Percentiles rank a stretch among this genome's conserved stretches.
Conservation (phyloP, 768 basidiomycete species). For the Boletus sp. region DNA sequence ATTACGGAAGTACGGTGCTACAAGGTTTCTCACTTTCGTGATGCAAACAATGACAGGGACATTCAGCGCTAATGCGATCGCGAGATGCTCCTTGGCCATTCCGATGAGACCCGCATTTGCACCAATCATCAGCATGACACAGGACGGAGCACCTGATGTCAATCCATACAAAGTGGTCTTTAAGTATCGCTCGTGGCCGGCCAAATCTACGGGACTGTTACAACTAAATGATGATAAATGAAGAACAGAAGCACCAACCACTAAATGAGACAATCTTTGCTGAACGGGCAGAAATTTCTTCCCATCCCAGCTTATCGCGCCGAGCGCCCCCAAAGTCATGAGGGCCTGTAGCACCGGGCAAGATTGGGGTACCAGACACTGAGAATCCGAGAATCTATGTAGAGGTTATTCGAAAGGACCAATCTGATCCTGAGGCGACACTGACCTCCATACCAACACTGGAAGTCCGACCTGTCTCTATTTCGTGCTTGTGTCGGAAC, state of each 20-base stretch:
- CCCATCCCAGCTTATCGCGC: constrained; percentile 92
- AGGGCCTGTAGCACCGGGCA: constrained; percentile 60
- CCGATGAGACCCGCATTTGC: constrained; percentile 90
- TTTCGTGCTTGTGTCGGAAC: constrained; percentile 96
- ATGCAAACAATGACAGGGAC: constrained; percentile 93
- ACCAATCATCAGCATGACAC: constrained; percentile 90
- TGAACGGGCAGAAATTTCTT: constrained; percentile 85
- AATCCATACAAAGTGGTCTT: constrained; percentile 95
- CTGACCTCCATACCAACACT: constrained; percentile 95
- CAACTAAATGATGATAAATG: neutral
- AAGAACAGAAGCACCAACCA: constrained; percentile 40
- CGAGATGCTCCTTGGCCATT: constrained; percentile 96
- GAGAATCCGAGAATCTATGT: constrained; percentile 85
- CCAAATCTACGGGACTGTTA: constrained; percentile 63
- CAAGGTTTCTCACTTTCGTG: constrained; percentile 65
- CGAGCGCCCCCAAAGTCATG: constrained; percentile 63
- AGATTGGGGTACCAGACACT: constrained; percentile 70
- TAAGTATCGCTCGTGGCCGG: constrained; percentile 91
- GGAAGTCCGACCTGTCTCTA: constrained; percentile 93
- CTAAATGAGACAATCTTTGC: constrained; percentile 95
- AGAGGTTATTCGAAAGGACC: neutral
- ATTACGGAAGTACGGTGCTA: neutral
- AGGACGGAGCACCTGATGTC: constrained; percentile 91
- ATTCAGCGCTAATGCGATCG: constrained; percentile 89
- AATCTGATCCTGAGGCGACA: neutral